These are phyloP conservation scores for Physcomitrium patens DNA, from an alignment of 225 moss, liverwort and hornwort species.

Conservation along the genomic window DNA sequence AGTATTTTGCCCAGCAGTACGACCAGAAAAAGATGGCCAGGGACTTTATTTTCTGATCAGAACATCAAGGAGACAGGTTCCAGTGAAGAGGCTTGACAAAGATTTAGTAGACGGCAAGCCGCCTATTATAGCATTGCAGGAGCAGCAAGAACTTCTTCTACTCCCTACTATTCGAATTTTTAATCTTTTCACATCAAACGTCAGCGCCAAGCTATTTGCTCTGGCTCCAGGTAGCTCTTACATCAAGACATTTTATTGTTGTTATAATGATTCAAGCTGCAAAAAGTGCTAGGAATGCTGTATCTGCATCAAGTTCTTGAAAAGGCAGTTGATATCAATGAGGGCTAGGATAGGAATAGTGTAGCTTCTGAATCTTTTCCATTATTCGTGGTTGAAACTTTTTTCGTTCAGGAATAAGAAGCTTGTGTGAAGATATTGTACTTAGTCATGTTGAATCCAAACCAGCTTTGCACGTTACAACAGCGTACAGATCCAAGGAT, in stretches of 20 bases:
- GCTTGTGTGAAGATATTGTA: constrained; percentile 5
- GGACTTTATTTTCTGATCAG: constrained; percentile 81
- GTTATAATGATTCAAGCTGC: neutral
- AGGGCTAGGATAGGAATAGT: neutral
- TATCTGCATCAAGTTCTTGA: neutral
- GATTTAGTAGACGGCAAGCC: constrained; percentile 56
- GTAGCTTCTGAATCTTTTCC: neutral
- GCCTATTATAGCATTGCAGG: constrained; percentile 76
- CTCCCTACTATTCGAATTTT: constrained; percentile 86
- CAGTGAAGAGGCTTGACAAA: constrained; percentile 54
- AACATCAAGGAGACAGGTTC: constrained; percentile 78
- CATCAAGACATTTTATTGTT: neutral
- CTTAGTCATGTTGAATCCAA: neutral
- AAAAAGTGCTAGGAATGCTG: neutral
- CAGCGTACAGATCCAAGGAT: neutral
- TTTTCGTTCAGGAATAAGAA: neutral
- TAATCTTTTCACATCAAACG: constrained; percentile 74
- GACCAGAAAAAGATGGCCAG: constrained; percentile 39
- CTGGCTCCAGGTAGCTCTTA: constrained; percentile 56
- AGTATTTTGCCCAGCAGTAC: constrained; percentile 70
- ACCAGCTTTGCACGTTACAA: neutral
- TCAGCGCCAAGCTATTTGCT: constrained; percentile 65
- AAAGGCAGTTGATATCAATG: neutral
- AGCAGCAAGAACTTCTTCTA: constrained; percentile 90
- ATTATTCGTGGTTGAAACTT: neutral